Evolutionary conservation across 805 yeast genomes (phyloP).

Genomic region (Wickerhamomyces sydowiorum): DNA sequence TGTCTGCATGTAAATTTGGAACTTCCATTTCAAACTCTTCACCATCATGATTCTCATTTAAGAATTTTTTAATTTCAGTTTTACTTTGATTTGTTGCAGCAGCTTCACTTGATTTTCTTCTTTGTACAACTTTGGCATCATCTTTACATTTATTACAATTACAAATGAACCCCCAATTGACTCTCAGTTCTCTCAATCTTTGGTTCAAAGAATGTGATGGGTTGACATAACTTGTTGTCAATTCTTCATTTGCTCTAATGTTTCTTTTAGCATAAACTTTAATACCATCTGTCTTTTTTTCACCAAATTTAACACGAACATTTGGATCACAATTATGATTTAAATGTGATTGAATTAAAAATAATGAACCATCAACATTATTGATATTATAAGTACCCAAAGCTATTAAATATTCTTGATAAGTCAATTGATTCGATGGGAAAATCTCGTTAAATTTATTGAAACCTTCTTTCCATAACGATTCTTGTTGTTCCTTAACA

Average conservation of each 20-base stretch:
- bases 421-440: constrained; percentile 29
- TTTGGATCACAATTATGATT: constrained; percentile 78
- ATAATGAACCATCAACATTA: constrained; percentile 60
- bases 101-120: constrained; percentile 38
- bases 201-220: constrained; percentile 56
- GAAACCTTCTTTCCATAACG: constrained; percentile 55
- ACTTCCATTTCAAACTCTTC: constrained; percentile 43
- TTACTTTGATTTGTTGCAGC: constrained; percentile 16
- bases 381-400: constrained; percentile 74
- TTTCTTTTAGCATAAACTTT: constrained; percentile 54
- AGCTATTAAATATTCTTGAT: constrained; percentile 51
- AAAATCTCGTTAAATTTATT: constrained; percentile 45
- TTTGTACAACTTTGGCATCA: constrained; percentile 40
- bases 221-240: constrained; percentile 64
- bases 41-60: constrained; percentile 30
- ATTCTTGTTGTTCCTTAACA: constrained; percentile 49
- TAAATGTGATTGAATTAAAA: constrained; percentile 58
- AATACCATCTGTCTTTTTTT: constrained; percentile 44
- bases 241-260: constrained; percentile 60
- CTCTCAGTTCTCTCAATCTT: constrained; percentile 59
- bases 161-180: constrained; percentile 79
- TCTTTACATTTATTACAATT: constrained; percentile 57
- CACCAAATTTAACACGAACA: constrained; percentile 43
- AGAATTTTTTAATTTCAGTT: constrained; percentile 40
- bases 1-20: no score